Evolutionary conservation across 192 early-diverging fungal genomes (phyloP), one percentile per base, ranked within the genome.

Genomic region (Coemansia sp.): DNA sequence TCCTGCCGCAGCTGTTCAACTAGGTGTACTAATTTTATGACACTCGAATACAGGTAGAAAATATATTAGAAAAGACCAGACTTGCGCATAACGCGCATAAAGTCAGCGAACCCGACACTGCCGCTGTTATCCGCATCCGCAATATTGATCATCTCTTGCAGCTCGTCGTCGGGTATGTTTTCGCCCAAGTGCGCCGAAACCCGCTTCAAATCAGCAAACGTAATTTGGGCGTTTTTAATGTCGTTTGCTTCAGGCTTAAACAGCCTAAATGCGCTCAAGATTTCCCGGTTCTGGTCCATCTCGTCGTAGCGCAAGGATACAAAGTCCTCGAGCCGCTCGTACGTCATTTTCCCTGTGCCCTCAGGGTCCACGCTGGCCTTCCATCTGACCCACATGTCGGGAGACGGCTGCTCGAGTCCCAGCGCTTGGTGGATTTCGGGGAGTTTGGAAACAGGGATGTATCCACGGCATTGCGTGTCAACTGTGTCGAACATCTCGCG

Each of bases 221-320:
- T 86, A 49, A 94, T 94, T 4, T 58, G 41, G 17, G 70, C 74
- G 14, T 17, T 53, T 77, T 86, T 53, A 72, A 86, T 32, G 84
- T 90, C 57, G 76, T 76, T 53, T 76, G 87, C 63, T 3, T 73
- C 79, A 14, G 90, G 89, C 71, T 94, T 91, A 82, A 94, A 93
- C 41, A 93, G 74, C 27, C 69, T 80, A 76, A 94, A 94, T 4
- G 90, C 88, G 51, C 87, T 88, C 37, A 85, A 43, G 48, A 94
- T 86, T 62, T 94, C 89, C 45, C 90, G 84, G 47, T 73, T 66
- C 27, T 88, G 79, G 70, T 92, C 86, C 37, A 47, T 52, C 12
- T 75, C 71, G 25, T 60, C 73, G 27, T 69, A 62, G 22, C 67
- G 65, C 50, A 69, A 21, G 3, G 66, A 63, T 8, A 82, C 48